A percentile compares a stretch with the other conserved stretches of the same genome.
Conservation (phyloP, 2,329 filamentous ascomycete genomes). For the Aspergillus awamori region DNA sequence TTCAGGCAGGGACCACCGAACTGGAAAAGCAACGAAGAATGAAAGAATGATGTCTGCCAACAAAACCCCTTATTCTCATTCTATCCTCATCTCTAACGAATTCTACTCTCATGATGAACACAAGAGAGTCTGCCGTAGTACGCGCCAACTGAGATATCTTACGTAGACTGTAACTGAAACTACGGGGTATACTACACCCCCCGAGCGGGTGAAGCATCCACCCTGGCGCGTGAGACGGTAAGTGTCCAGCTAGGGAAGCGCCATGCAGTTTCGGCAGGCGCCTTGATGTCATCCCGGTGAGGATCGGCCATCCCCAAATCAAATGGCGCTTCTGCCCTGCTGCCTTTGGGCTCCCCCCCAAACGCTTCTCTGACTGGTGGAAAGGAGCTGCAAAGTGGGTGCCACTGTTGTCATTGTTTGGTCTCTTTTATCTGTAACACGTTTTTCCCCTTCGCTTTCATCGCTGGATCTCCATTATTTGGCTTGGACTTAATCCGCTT, state of each 20-base stretch:
- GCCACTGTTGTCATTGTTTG: slow-evolving; percentile 35
- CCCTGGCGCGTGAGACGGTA: neutral
- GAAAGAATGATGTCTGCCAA: neutral
- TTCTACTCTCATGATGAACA: too few relatives aligned
- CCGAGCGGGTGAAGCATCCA: too few relatives aligned
- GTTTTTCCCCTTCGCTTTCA: slow-evolving; percentile 13
- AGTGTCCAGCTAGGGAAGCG: slow-evolving; percentile 8
- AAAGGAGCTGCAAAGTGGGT: slow-evolving; percentile 11
- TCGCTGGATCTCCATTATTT: slow-evolving; percentile 11
- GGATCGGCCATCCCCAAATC: slow-evolving; percentile 27
- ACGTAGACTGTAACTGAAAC: too few relatives aligned
- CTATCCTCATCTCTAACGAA: neutral
- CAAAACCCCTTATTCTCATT: neutral
- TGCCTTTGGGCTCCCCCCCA: slow-evolving; percentile 10
- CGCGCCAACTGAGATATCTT: too few relatives aligned
- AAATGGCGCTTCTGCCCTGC: slow-evolving; percentile 23
- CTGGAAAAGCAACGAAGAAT: neutral
- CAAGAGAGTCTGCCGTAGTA: too few relatives aligned
- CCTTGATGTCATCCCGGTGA: slow-evolving; percentile 38
- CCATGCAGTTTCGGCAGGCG: slow-evolving; percentile 37
- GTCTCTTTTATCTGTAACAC: slow-evolving; percentile 23
- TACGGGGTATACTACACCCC: too few relatives aligned
- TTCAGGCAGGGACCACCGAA: neutral
- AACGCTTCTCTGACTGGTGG: slow-evolving; percentile 13
- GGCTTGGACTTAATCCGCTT: too few relatives aligned